Evolutionary conservation across 345 rosid genomes (phyloP).

Genomic region (Geranium rotundifolium): DNA sequence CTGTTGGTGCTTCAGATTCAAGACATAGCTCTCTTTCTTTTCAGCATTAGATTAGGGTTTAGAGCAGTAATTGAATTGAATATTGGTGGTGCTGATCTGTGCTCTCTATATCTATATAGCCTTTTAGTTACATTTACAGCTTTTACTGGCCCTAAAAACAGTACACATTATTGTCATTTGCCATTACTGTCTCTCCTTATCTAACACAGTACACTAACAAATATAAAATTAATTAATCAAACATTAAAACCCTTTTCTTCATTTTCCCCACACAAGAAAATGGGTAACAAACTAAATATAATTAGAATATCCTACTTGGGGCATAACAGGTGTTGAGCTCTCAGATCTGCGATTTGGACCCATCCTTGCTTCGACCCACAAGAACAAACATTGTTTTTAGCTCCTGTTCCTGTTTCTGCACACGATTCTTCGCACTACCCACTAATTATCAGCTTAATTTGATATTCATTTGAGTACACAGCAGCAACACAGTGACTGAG

Average conservation of each 20-base stretch:
- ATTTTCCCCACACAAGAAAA: not conserved
- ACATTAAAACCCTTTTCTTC: not conserved
- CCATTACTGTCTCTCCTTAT: too few relatives aligned
- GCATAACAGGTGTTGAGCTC: constrained; percentile 47
- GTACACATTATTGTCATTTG: too few relatives aligned
- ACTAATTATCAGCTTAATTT: not conserved
- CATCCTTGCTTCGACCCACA: not conserved
- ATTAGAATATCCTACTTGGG: constrained; percentile 2
- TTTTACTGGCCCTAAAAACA: too few relatives aligned
- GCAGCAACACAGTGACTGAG: too few relatives aligned
- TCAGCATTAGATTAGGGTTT: too few relatives aligned
- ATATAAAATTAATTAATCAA: not conserved
- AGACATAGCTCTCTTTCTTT: constrained; percentile 6
- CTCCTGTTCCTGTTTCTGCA: not conserved
- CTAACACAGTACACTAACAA: too few relatives aligned
- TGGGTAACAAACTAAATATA: not conserved
- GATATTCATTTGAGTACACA: too few relatives aligned
- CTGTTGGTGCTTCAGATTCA: constrained; percentile 18
- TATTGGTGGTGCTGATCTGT: too few relatives aligned
- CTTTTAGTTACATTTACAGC: too few relatives aligned
- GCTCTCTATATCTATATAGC: too few relatives aligned
- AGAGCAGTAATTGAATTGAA: too few relatives aligned
- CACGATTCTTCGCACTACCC: not conserved
- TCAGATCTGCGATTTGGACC: not conserved
- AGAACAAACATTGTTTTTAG: constrained; percentile 1